These are phyloP conservation scores for Persicaria tinctoria DNA, from an alignment of 148 eudicot species.

Conservation along the genomic window DNA sequence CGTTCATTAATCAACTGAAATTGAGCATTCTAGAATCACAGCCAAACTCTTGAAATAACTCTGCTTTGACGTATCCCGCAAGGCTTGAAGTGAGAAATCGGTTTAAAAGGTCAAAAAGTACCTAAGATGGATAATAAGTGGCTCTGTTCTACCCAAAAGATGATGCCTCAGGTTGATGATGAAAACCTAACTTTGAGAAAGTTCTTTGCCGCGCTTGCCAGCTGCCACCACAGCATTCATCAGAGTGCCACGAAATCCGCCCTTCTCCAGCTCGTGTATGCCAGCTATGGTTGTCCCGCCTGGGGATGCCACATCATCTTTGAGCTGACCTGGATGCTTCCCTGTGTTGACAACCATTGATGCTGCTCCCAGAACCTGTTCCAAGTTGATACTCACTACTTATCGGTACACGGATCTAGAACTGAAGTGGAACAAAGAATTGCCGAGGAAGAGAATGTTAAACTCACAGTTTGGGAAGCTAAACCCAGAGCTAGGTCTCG, in stretches of 20 bases:
- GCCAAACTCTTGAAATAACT: no score
- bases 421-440: not conserved
- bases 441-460: not conserved
- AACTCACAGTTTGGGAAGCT: conserved; percentile 94
- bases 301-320: conserved; percentile 90
- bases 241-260: conserved; percentile 72
- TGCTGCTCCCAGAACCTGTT: conserved; percentile 93
- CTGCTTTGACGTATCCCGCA: no score
- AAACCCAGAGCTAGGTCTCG: conserved; percentile 78
- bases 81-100: no score
- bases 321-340: conserved; percentile 94
- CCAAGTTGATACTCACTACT: not conserved
- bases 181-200: conserved; percentile 36
- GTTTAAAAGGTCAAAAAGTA: not conserved
- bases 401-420: not conserved
- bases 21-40: no score
- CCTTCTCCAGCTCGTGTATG: conserved; percentile 87
- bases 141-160: not conserved
- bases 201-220: conserved; percentile 59
- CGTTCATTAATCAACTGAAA: no score
- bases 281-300: conserved; percentile 94
- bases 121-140: not conserved
- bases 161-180: not conserved
- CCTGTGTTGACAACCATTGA: conserved; percentile 60
- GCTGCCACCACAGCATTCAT: conserved; percentile 97